Conservation (phyloP, 768 basidiomycete genomes). For the Auriscalpium orientale region DNA sequence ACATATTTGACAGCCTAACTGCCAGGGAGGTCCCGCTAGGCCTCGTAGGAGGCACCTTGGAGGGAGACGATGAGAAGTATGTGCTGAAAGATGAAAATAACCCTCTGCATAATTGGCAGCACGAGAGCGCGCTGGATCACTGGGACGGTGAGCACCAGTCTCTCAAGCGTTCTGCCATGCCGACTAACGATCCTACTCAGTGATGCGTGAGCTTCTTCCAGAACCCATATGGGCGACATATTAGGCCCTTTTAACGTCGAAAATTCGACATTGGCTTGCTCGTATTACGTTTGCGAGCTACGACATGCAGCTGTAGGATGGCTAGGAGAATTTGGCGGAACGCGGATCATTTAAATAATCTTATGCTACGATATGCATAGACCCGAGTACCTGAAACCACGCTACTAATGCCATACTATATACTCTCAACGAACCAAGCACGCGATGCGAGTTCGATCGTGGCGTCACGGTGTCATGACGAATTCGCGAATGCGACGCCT, state of each 20-base stretch:
- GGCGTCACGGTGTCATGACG: too few relatives aligned
- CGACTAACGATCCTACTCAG: slow-evolving; percentile 25
- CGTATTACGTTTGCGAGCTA: too few relatives aligned
- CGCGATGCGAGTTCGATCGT: too few relatives aligned
- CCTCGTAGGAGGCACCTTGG: slow-evolving; percentile 12
- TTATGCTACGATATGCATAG: too few relatives aligned
- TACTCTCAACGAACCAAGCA: too few relatives aligned
- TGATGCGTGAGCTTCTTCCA: slow-evolving; percentile 75
- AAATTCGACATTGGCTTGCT: too few relatives aligned
- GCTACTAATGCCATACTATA: too few relatives aligned
- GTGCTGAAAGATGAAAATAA: slow-evolving; percentile 59
- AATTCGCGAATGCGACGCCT: too few relatives aligned
- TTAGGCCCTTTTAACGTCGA: slow-evolving; percentile 31
- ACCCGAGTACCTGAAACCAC: too few relatives aligned
- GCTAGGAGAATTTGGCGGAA: too few relatives aligned
- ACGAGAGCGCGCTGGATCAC: slow-evolving; percentile 55
- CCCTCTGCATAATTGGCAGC: slow-evolving; percentile 58
- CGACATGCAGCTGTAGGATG: too few relatives aligned
- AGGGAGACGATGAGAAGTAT: slow-evolving; percentile 35
- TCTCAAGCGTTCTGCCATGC: not conserved
- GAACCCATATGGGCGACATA: slow-evolving; percentile 75
- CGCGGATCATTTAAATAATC: too few relatives aligned
- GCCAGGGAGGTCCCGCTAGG: slow-evolving; percentile 16
- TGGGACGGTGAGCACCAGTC: slow-evolving; percentile 58
- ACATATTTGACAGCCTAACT: slow-evolving; percentile 44